Evolutionary conservation across 2,329 filamentous ascomycete genomes (phyloP).

Genomic region (Coleophoma eucalyptorum): DNA sequence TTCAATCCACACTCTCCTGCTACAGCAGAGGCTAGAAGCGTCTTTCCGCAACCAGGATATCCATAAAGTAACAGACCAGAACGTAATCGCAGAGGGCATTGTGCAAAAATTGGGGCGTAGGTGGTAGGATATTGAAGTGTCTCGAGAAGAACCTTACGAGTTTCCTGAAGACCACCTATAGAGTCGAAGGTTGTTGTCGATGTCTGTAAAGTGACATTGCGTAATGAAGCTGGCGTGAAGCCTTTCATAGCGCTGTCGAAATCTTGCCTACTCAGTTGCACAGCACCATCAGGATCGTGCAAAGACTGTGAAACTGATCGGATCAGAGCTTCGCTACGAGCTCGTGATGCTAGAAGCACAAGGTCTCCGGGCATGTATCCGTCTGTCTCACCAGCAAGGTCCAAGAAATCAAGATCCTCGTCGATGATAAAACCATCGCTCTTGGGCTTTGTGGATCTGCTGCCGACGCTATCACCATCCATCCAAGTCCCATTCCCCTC

Average conservation of each 20-base stretch:
- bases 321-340: conserved; percentile 89
- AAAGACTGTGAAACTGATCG: conserved; percentile 60
- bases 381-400: conserved; percentile 89
- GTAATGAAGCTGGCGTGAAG: conserved; percentile 90
- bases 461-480: conserved; percentile 62
- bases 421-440: conserved; percentile 69
- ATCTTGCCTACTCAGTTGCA: conserved; percentile 68
- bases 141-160: conserved; percentile 86
- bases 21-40: conserved; percentile 90
- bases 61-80: conserved; percentile 93
- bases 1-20: conserved; percentile 96
- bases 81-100: conserved; percentile 89
- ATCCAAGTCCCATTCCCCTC: conserved; percentile 67
- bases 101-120: conserved; percentile 95
- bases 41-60: conserved; percentile 95
- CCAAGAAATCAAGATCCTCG: conserved; percentile 79
- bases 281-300: conserved; percentile 41
- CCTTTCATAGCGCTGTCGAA: conserved; percentile 83
- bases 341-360: conserved; percentile 77
- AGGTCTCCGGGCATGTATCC: conserved; percentile 98
- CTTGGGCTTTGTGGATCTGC: conserved; percentile 34
- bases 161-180: conserved; percentile 84
- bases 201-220: conserved; percentile 90
- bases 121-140: conserved; percentile 96
- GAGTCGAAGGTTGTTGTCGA: conserved; percentile 90